Percentiles rank a stretch among this genome's conserved stretches.
Evolutionary conservation across 2,329 filamentous ascomycete genomes (phyloP).

Genomic region (Cercospora nicotianae): DNA sequence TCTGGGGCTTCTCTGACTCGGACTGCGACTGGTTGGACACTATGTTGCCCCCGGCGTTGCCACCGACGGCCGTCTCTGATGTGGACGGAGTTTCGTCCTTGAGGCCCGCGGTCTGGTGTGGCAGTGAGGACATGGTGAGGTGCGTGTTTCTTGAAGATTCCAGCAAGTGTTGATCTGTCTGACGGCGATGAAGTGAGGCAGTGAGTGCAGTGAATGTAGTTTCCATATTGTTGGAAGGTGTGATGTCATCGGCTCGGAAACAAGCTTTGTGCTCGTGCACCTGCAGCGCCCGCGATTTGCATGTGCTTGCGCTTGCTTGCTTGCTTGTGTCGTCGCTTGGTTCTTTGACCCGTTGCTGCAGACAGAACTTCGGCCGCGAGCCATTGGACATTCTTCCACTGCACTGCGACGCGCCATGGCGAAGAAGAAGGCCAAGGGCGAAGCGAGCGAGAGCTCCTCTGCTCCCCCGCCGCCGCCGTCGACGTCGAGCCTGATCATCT

Average conservation of each 20-base stretch:
- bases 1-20: slow-evolving; percentile 25
- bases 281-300: slow-evolving; percentile 2
- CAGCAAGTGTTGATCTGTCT: neutral
- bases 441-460: slow-evolving; percentile 8
- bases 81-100: slow-evolving; percentile 31
- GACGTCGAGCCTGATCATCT: slow-evolving; percentile 59
- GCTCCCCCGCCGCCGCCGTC: slow-evolving; percentile 31
- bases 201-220: neutral
- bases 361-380: neutral
- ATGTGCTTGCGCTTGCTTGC: neutral
- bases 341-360: neutral
- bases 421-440: slow-evolving; percentile 36
- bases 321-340: neutral
- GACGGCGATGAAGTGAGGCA: neutral
- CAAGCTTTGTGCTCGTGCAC: slow-evolving; percentile 5
- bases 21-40: slow-evolving; percentile 26
- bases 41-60: slow-evolving; percentile 22
- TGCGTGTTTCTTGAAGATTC: neutral
- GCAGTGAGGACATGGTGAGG: slow-evolving; percentile 22
- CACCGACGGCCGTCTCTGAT: slow-evolving; percentile 33
- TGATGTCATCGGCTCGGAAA: neutral
- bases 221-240: neutral
- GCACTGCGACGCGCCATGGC: slow-evolving; percentile 29
- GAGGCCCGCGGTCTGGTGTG: slow-evolving; percentile 28
- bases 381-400: neutral